These are phyloP conservation scores for Schoenoplectus triqueter DNA, from an alignment of 202 grass and related monocot genomes.

Conservation along the genomic window DNA sequence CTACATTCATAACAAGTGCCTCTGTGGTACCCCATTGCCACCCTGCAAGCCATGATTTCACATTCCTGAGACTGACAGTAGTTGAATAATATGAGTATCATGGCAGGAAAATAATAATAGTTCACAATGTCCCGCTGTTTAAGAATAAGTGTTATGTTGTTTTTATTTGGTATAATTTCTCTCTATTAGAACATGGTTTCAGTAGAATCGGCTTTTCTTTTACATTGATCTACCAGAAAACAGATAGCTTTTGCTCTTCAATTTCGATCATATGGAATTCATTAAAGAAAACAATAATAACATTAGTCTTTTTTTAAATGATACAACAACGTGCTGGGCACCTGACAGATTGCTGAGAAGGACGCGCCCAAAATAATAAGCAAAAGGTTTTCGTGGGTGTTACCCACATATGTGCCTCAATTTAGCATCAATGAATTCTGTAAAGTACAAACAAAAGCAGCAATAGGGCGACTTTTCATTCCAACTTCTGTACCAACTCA, in stretches of 20 bases:
- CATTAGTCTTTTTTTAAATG: not conserved
- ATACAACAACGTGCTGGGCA: constrained; percentile 27
- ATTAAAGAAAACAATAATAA: not conserved
- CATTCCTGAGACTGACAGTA: not conserved
- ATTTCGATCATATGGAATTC: not conserved
- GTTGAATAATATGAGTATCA: not conserved
- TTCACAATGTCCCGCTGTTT: not conserved
- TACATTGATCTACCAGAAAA: not conserved
- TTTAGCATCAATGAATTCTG: no score
- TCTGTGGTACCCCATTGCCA: constrained; percentile 54
- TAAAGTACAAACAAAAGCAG: no score
- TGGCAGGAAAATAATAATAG: not conserved
- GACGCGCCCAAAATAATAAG: no score
- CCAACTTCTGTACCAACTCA: no score
- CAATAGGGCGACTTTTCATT: no score
- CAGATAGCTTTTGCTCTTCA: not conserved
- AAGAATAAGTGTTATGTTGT: not conserved
- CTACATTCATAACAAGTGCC: constrained; percentile 80
- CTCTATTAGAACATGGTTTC: not conserved
- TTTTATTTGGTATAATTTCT: not conserved
- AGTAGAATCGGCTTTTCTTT: not conserved
- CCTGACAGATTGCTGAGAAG: no score
- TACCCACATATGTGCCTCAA: no score
- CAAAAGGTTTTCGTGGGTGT: no score
- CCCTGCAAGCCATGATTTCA: constrained; percentile 36